Evolutionary conservation across 441 rosid genomes (phyloP).

Genomic region (Iberis amara): DNA sequence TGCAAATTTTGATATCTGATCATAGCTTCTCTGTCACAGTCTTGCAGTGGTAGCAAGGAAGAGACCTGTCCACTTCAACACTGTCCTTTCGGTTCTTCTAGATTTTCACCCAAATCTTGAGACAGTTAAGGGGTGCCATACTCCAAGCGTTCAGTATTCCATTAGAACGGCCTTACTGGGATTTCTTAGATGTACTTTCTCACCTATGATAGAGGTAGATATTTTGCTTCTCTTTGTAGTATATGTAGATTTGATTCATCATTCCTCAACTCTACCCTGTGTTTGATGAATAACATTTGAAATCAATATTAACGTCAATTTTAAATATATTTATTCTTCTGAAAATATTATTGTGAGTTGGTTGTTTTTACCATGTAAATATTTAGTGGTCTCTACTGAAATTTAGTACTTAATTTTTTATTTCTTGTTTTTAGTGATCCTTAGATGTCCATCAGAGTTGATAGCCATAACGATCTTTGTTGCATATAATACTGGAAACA

Average conservation of each 20-base stretch:
- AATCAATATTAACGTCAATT: conserved; percentile 15
- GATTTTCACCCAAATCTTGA: conserved; percentile 70
- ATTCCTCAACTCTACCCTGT: conserved; percentile 1
- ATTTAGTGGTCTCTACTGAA: neutral
- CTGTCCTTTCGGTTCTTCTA: conserved; percentile 69
- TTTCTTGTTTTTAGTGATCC: neutral
- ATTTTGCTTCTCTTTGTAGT: conserved; percentile 5
- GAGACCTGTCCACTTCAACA: conserved; percentile 70
- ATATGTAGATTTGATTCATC: conserved; percentile 2
- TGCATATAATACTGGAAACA: conserved; percentile 2
- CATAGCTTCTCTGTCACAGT: conserved; percentile 51
- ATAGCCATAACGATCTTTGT: conserved; percentile 12
- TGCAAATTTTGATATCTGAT: conserved; percentile 24
- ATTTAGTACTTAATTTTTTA: neutral
- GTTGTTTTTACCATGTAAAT: conserved; percentile 10
- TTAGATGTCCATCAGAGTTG: conserved; percentile 11
- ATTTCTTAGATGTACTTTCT: conserved; percentile 78
- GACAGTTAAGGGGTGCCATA: conserved; percentile 60
- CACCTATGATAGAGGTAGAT: conserved; percentile 74
- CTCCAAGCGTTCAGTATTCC: conserved; percentile 77
- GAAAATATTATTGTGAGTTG: neutral
- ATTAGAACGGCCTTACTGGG: conserved; percentile 93
- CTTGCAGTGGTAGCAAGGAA: conserved; percentile 88
- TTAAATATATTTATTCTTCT: conserved; percentile 5
- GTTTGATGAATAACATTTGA: conserved; percentile 18